Base-by-base conservation (phyloP, 78 protist species). In the Dictyostelium citrinum region DNA sequence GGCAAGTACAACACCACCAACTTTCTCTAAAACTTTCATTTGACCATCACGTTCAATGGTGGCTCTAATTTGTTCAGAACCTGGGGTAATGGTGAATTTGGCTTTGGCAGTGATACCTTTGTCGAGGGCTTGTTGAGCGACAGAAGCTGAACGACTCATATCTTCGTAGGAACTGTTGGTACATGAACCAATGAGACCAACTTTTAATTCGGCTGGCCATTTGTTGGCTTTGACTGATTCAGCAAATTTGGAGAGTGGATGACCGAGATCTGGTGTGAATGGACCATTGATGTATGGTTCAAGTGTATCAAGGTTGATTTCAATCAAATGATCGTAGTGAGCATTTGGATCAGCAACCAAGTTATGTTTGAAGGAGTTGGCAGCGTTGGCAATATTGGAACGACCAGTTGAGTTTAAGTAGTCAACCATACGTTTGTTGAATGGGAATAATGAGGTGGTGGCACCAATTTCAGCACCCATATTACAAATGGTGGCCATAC, bases 401-500 rank as follows among this genome's bases (percentile, higher is more conserved):
- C 99, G 95, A 35, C 90, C 95, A n/a, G 99, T 98, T 33, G 98
- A 67, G n/a, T 79, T 43, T 71, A 98, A 97, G 90, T 97, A 98
- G 35, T 68, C 90, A 51, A 39, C 84, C 99, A 96, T 96, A 77
- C 98, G 75, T 37, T 83, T n/a, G 88, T 81, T 97, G 98, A 60
- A 98, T 80, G 99, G 99, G 99, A 98, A 98, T 22, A 98, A 55
- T 10, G 99, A 98, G n/a, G 98, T 97, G 77, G 99, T 98, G 29
- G 99, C 99, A 4, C 99, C 99, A 41, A 98, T 97, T 83, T 98
- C 99, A 43, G 99, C 99, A 67, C 99, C 99, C 99, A 98, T 98
- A 95, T 98, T 98, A 95, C 98, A 97, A 95, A 98, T 98, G 90
- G 98, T 98, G 77, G 97, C 99, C 98, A 95, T 96, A 49, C 99